Base-by-base conservation (phyloP, 2,329 filamentous ascomycete genomes). In the Fusarium setosum region DNA sequence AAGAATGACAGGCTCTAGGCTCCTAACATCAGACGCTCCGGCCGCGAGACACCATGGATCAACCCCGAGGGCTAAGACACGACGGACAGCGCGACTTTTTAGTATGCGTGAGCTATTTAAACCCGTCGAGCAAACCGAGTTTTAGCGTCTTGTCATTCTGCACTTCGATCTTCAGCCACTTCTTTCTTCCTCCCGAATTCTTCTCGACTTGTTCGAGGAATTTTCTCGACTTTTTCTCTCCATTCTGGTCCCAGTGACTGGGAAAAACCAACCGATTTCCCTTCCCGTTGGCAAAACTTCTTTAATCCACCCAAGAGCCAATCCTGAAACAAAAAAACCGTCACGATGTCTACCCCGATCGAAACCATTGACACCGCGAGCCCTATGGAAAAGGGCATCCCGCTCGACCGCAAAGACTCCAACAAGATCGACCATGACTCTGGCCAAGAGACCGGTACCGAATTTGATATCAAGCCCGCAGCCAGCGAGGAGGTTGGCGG, bases 401-500 rank as follows among this genome's bases (percentile, higher is more conserved):
- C 20, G 13, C 29, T 57, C 21, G 38, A 37, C 11, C 37, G 23
- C 29, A 44, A 57, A 26, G 32, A 37, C 47, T 57, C 54, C 7
- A 34, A 52, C 21, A 52, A 51, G 23, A 21, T 17, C 11, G 54
- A 23, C 10, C 37, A 56, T 5, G 56, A 62, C 24, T 45, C 37
- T 1, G 31, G 49, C 18, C 61, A 45, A 11, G 58, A 51, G 2
- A 58, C 61, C 1, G 59, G 59, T 9, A 15, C 23, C 35, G 48
- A 59, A 6, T 35, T 38, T 17, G 59, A 50, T 11, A 31, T 45
- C n/a, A 61, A 56, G 5, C 38, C 37, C 29, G 48, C 50, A 7
- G 29, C 61, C 8, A 56, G 29, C 6, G 61, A 63, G 6, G 49
- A 63, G 34, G 26, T 62, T 10, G 54, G 53, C 15, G 49, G 55